Base-by-base conservation (phyloP, 106 monocot genomes). In the Allium fistulosum region DNA sequence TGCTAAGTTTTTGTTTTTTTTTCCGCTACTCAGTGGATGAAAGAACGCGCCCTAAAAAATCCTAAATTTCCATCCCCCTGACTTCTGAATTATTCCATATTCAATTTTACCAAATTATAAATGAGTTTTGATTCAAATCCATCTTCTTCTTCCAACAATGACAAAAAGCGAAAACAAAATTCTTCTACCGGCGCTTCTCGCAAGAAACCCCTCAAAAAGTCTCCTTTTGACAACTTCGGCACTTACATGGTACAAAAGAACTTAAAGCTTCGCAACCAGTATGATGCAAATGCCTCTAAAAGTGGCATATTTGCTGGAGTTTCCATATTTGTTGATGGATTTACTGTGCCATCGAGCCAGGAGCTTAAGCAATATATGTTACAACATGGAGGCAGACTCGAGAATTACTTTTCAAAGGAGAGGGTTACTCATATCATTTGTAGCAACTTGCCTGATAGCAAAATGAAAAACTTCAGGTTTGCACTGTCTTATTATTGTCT, bases 211-310 rank as follows among this genome's bases (percentile, higher is more conserved):
- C 7, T 15, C 53, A 67, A 67, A 53, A 27, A 53, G 14, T 69
- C 75, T 46, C 69, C 75, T 37, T 76, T 76, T 48, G 9, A 61
- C 18, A 62, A 76, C 48, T 76, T 76, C 62, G 75, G 69, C 68
- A 92, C 84, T 61, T 99, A 99, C 70, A 93, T 99, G 99, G 66
- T 46, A 37, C 85, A 76, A 76, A 99, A 99, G 90, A 99, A 93
- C 71, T 76, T 77, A 52, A 99, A 99, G 85, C 90, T 99, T 13
- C 72, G 81, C 51, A 79, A 72, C 13, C 99, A 99, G 75, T 99
- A 93, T 49, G 85, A 90, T 18, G 82, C 84, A 9, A 71, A 76
- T 63, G 97, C 84, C 7, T 85, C 85, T 57, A 57, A 14, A 8
- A 73, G 57, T 64, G 92, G 82, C 22, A 81, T 99, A 48, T 99